Conservation (phyloP, 345 rosid species). For the Eutrema yunnanense region DNA sequence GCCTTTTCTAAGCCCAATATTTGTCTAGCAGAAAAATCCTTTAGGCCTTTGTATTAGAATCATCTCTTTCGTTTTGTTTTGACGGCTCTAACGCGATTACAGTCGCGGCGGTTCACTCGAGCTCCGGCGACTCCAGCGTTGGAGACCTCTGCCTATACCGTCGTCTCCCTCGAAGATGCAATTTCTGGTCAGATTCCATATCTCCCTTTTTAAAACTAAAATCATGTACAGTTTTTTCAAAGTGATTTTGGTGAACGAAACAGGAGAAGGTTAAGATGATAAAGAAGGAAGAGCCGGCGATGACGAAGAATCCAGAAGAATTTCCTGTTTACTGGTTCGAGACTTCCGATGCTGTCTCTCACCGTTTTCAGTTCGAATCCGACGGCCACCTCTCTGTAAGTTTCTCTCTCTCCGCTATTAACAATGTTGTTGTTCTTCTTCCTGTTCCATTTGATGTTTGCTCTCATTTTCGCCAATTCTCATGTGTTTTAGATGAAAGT, state of each 20-base stretch:
- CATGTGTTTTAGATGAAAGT: slow-evolving; percentile 43
- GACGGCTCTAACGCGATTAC: neutral
- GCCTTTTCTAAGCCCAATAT: neutral
- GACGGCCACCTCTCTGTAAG: slow-evolving; percentile 69
- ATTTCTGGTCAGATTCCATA: neutral
- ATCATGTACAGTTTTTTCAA: neutral
- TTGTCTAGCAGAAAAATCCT: no score
- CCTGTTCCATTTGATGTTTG: neutral
- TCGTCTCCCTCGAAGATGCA: slow-evolving; percentile 12
- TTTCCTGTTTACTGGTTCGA: slow-evolving; percentile 64
- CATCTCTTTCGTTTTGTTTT: neutral
- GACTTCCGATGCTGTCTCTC: slow-evolving; percentile 63
- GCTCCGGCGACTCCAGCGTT: slow-evolving; percentile 7
- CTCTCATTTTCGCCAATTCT: neutral
- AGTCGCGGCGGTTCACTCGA: slow-evolving; percentile 2
- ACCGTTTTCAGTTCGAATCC: slow-evolving; percentile 60
- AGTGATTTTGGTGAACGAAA: neutral
- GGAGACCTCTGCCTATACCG: neutral
- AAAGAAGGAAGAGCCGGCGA: slow-evolving; percentile 33
- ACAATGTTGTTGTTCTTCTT: neutral
- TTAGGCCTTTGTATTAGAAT: no score
- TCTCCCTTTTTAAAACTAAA: neutral
- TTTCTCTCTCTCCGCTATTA: no score
- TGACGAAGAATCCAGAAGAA: slow-evolving; percentile 20
- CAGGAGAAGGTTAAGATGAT: slow-evolving; percentile 27